Base-by-base conservation (phyloP, 2,329 filamentous ascomycete genomes). In the Metarhizium humberi region DNA sequence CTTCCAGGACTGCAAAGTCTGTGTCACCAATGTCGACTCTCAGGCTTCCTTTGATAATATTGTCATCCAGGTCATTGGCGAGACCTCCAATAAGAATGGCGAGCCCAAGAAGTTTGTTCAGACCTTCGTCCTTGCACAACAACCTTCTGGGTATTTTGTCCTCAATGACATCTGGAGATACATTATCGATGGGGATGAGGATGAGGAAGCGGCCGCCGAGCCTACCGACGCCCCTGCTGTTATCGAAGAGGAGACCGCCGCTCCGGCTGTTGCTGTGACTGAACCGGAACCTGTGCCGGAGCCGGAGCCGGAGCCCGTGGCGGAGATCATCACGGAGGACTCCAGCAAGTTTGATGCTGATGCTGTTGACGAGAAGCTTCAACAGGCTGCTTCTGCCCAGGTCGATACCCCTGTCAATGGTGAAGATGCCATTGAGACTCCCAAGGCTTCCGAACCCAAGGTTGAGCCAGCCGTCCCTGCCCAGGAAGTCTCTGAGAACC, bases 81-180 rank as follows among this genome's bases (percentile, higher is more conserved):
- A 97, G 75, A 95, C 94, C 66, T 96, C 92, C 66, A 96, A 95
- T 82, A 95, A 95, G 73, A 85, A 84, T 51, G 86, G 86, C 60
- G 89, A 94, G 57, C 90, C 92, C 66, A 92, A 89, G 78, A 96
- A 96, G 73, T 99, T 99, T 68, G 88, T 92, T 45, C 94, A 99
- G 79, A 97, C 92, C 53, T 99, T 99, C 65, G 90, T 99, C 59
- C 88, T 99, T 59, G 94, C 94, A 51, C 86, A 92, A 72, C 94
- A 99, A 76, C 90, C 90, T 51, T 95, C 92, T 56, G 94, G 94
- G 60, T 99, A 97, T 78, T 99, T 95, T 65, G 92, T 99, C 38
- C 82, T 99, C 64, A 99, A 99, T 73, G 94, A 99, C 68, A 96
- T 99, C 70, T 90, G 97, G 77, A 84, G 94, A 64, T 97, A 95